Evolutionary conservation across 2,329 filamentous ascomycete species (phyloP), one percentile per base, ranked within the genome.

Genomic region (Clarireedia hainanense): DNA sequence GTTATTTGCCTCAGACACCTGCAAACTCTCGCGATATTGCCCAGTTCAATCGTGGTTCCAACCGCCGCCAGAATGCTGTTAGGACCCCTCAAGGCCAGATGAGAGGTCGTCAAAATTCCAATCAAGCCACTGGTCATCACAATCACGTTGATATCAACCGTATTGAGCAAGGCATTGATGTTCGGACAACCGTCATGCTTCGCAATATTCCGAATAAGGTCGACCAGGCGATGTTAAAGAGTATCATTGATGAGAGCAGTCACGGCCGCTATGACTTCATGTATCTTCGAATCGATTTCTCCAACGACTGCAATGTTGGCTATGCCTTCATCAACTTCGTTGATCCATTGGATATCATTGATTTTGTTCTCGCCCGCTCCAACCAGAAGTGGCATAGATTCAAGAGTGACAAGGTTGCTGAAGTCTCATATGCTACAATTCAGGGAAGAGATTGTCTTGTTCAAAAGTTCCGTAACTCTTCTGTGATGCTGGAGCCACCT

Each of bases 301-400:
- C 83, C 53, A 89, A 90, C 64, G 84, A 89, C 60, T 90, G 87
- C 84, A 91, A 91, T 69, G 92, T 97, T 57, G 94, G 94, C 47
- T 97, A 97, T 71, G 92, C 91, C 0, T 99, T 97, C 72, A 90
- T 99, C 74, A 96, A 99, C 72, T 96, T 97, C 64, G 81, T 85
- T 45, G 84, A 91, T 82, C 83, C 89, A 0, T 75, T 86, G 58
- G 83, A 89, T 69, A 90, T 94, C 58, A 81, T 90, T 53, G 76
- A 84, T 85, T 91, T 92, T 68, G 84, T 89, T 54, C 79, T 81
- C 55, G 80, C 81, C 20, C 80, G 86, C 55, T 81, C 83, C 55
- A 89, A 88, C 61, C 81, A 86, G 67, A 78, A 83, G 57, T 91
- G 88, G 84, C 86, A 87, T 63, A 87, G 86, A 61, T 91, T 88